Base-by-base conservation (phyloP, 2,329 filamentous ascomycete genomes). In the Xylaria sp. region DNA sequence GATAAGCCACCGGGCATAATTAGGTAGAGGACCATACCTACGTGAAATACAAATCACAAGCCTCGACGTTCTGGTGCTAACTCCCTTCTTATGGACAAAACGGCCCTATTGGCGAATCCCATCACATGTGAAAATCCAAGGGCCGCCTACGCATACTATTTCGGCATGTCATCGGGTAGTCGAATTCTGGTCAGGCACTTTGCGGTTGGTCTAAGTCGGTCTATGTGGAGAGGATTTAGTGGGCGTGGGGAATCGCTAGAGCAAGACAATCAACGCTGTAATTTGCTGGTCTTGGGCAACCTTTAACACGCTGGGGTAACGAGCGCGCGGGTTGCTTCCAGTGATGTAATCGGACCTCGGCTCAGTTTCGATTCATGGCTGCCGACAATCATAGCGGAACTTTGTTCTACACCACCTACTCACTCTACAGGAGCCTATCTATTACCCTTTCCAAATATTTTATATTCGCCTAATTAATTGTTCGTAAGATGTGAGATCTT, bases 341-440 rank as follows among this genome's bases (percentile, higher is more conserved):
- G 66, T 77, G 74, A 76, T 76, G 74, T 74, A 77, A 76, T 76
- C 74, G 76, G 73, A 77, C 76, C 76, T 77, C 76, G 76, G 76
- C 74, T 75, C 62, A 55, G 41, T 48, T 54, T 60, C 37, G 41
- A 52, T 32, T 25, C 39, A 44, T 46, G n/a, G 39, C 62, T 4
- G 51, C 32, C 54, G 39, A 60, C 41, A 32, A 66, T 46, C 39
- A 41, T 58, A 44, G 50, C 44, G 60, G 70, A 72, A 70, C 69
- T 60, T 61, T 18, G 15, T 41, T 59, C 32, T 56, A 48, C 34
- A 28, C 7, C 39, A 23, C 55, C 15, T 25, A 28, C 28, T 28
- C 25, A 46, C 25, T 10, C n/a, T n/a, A n/a, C n/a, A n/a, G n/a
- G n/a, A n/a, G n/a, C n/a, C n/a, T n/a, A n/a, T n/a, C n/a, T n/a